Percentiles rank a stretch among this genome's conserved stretches.
Conservation (phyloP, 805 yeast genomes). For the Ogataea methanolica region DNA sequence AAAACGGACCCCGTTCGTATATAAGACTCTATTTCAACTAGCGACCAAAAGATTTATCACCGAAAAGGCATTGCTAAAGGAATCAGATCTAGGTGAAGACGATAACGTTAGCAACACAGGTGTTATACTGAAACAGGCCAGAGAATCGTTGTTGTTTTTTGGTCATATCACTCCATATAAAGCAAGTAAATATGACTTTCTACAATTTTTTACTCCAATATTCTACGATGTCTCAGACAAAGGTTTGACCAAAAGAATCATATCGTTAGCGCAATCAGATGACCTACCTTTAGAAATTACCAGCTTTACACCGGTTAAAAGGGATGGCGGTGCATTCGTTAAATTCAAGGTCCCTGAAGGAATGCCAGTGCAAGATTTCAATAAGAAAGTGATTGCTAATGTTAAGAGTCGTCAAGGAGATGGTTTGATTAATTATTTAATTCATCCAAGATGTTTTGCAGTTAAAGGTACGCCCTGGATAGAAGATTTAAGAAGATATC, state of each 20-base stretch:
- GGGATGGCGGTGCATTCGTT: conserved; percentile 95
- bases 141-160: conserved; percentile 51
- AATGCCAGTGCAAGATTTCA: conserved; percentile 46
- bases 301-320: conserved; percentile 60
- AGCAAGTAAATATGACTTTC: conserved; percentile 40
- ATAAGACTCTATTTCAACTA: too few relatives aligned
- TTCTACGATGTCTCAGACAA: conserved; percentile 36
- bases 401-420: conserved; percentile 25
- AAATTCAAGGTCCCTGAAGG: conserved; percentile 60
- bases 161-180: conserved; percentile 47
- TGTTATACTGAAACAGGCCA: conserved; percentile 44
- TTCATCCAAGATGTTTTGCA: conserved; percentile 53
- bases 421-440: conserved; percentile 36
- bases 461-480: conserved; percentile 96
- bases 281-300: conserved; percentile 40
- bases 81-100: conserved; percentile 50
- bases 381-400: conserved; percentile 39
- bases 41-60: conserved; percentile 12
- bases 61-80: conserved; percentile 26
- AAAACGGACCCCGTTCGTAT: too few relatives aligned
- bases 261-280: conserved; percentile 30
- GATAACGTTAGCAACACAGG: conserved; percentile 54
- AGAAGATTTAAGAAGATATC: conserved; percentile 81
- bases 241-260: conserved; percentile 25
- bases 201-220: conserved; percentile 38